Base-by-base conservation (phyloP, 129 eudicot species). In the Silybum marianum region DNA sequence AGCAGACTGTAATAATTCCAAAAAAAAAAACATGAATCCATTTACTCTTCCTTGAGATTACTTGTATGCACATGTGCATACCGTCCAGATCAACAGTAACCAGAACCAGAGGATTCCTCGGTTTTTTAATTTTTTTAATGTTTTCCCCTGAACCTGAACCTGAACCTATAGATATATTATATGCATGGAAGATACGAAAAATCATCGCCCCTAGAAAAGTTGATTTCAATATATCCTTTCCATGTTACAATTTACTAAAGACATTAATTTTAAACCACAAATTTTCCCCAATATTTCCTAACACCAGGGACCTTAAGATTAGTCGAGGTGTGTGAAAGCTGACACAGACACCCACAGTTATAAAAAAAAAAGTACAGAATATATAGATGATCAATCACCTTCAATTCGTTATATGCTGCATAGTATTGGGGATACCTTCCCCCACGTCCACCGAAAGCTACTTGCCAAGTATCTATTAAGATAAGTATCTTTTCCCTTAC, bases 401-500 rank as follows among this genome's bases (percentile, higher is more conserved):
- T 90, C 36, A 93, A 74, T 78, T 93, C 98, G 63, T 85, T 80
- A 80, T 93, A 93, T 60, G 98, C 90, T 46, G 90, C 88, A 83
- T 86, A 85, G 85, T 83, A 93, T 68, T 93, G 98, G 74, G 94
- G 91, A 85, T 78, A 89, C 76, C 87, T 87, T 83, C 94, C 98
- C 72, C 89, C 79, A 18, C 85, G 86, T 7, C 97, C 97, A 36
- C 97, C 93, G 22, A 93, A 80, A 77, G 98, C 98, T 85, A 89
- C 94, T 88, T 93, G 98, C 98, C 98, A 93, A n/a, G 98, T 83
- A 80, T 93, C 91, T 54, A 93, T 84, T 81, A 93, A 83, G 74
- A 85, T 78, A 54, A 93, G 88, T 46, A 93, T 91, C 91, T 87
- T 89, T 86, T 93, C 98, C 84, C 92, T 83, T 80, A 93, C 98